Conservation (phyloP, 768 basidiomycete species). For the Pleurotus tuoliensis region DNA sequence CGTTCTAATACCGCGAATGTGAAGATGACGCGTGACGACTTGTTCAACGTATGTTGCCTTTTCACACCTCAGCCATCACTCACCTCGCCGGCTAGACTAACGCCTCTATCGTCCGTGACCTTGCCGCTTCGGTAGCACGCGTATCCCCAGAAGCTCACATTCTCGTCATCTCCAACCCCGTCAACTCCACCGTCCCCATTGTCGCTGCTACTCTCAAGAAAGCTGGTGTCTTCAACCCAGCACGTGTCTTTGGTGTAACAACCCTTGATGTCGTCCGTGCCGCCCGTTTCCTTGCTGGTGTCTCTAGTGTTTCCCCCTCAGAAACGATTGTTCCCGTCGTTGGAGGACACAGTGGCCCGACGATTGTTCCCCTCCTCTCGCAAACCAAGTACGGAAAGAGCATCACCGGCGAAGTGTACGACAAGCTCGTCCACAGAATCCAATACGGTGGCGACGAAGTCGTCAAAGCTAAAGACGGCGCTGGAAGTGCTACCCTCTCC, state of each 20-base stretch:
- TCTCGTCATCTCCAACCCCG: constrained; percentile 98
- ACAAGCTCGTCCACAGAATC: constrained; percentile 85
- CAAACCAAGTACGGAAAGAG: constrained; percentile 68
- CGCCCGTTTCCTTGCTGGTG: constrained; percentile 79
- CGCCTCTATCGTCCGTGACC: constrained; percentile 95
- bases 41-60: constrained; percentile 74
- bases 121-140: constrained; percentile 83
- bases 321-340: constrained; percentile 80
- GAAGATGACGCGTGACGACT: constrained; percentile 95
- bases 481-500: constrained; percentile 90
- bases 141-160: constrained; percentile 89
- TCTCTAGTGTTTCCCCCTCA: constrained; percentile 61
- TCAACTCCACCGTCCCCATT: constrained; percentile 97
- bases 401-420: constrained; percentile 71
- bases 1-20: constrained; percentile 20
- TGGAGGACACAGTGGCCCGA: constrained; percentile 96
- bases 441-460: constrained; percentile 99
- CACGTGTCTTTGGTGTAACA: constrained; percentile 91
- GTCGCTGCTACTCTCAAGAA: constrained; percentile 90
- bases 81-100: constrained; percentile 63
- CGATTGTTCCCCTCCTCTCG: constrained; percentile 94
- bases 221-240: constrained; percentile 88
- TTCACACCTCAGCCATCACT: background rate
- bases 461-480: constrained; percentile 95
- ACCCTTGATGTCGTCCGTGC: constrained; percentile 98